phyloP scores from a whole-genome alignment of 2,329 filamentous ascomycete species.

The Beauveria asiatica region DNA sequence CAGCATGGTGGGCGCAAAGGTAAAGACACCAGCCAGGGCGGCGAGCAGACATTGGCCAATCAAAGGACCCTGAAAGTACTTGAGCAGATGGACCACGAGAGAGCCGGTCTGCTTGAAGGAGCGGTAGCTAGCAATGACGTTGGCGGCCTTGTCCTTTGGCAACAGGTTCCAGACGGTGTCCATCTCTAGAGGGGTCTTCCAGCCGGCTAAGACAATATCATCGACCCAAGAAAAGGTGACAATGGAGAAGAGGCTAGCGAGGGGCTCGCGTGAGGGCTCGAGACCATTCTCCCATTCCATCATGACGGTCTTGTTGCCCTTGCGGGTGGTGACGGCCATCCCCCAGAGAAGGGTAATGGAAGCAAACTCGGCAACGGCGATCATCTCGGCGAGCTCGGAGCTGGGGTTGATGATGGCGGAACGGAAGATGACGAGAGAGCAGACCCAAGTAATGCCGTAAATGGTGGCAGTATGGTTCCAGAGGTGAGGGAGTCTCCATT shows the following conservation, averaged over 20 bases:
- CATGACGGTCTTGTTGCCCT: slow-evolving; percentile 82
- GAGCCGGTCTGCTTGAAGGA: slow-evolving; percentile 74
- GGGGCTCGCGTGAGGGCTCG: slow-evolving; percentile 76
- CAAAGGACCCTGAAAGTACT: slow-evolving; percentile 72
- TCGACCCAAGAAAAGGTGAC: slow-evolving; percentile 90
- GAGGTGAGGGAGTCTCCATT: slow-evolving; percentile 60
- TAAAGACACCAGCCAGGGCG: slow-evolving; percentile 69
- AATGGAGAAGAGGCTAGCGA: slow-evolving; percentile 81
- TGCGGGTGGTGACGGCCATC: slow-evolving; percentile 73
- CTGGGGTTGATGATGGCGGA: slow-evolving; percentile 73
- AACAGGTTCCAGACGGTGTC: slow-evolving; percentile 86
- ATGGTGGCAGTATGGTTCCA: slow-evolving; percentile 91
- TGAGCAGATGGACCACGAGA: slow-evolving; percentile 71
- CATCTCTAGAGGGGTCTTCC: slow-evolving; percentile 74
- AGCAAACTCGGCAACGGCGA: slow-evolving; percentile 66
- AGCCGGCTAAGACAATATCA: slow-evolving; percentile 79
- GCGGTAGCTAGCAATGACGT: slow-evolving; percentile 73
- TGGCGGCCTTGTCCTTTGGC: slow-evolving; percentile 77
- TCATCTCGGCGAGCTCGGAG: slow-evolving; percentile 50
- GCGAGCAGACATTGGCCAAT: slow-evolving; percentile 75
- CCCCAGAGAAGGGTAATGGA: slow-evolving; percentile 65
- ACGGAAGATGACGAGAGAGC: slow-evolving; percentile 69
- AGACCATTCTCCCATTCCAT: slow-evolving; percentile 85
- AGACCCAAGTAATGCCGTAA: slow-evolving; percentile 76
- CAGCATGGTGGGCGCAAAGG: slow-evolving; percentile 84